phyloP scores from a whole-genome alignment of 805 yeast species.

The Cyberlindnera bimundalis region DNA sequence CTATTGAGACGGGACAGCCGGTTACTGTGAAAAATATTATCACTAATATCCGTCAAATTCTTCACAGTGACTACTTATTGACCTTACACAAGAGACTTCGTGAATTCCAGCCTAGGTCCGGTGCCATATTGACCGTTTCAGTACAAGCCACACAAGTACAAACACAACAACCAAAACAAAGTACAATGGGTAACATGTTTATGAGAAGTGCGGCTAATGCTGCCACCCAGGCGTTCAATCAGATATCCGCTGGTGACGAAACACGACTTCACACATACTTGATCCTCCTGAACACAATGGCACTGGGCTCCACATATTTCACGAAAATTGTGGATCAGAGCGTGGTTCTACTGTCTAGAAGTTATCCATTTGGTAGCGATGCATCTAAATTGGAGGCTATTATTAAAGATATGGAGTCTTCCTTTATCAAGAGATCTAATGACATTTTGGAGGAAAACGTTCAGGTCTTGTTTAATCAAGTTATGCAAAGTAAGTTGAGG shows the following conservation, averaged over 20 bases:
- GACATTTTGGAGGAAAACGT: slow-evolving; percentile 37
- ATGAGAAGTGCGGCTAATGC: slow-evolving; percentile 41
- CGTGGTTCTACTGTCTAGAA: slow-evolving; percentile 30
- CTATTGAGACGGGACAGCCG: slow-evolving; percentile 68
- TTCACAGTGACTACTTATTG: slow-evolving; percentile 62
- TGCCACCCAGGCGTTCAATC: slow-evolving; percentile 30
- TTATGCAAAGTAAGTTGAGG: slow-evolving; percentile 42
- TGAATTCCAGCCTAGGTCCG: slow-evolving; percentile 40
- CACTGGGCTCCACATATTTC: slow-evolving; percentile 58
- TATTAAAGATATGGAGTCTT: slow-evolving; percentile 25
- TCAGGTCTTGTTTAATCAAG: slow-evolving; percentile 44
- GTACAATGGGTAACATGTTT: slow-evolving; percentile 31
- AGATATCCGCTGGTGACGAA: slow-evolving; percentile 39
- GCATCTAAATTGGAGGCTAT: slow-evolving; percentile 27
- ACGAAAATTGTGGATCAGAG: slow-evolving; percentile 34
- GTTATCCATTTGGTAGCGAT: slow-evolving; percentile 38
- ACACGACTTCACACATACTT: slow-evolving; percentile 57
- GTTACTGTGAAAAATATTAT: slow-evolving; percentile 52
- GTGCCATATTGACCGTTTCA: slow-evolving; percentile 27
- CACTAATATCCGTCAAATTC: slow-evolving; percentile 50
- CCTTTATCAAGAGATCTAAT: slow-evolving; percentile 27
- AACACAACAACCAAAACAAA: slow-evolving; percentile 9
- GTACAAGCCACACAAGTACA: slow-evolving; percentile 19
- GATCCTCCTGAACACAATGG: slow-evolving; percentile 68
- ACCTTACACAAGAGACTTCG: slow-evolving; percentile 47